phyloP scores from a whole-genome alignment of 176 grass and related monocot genomes.

The Eragrostis nindensis region DNA sequence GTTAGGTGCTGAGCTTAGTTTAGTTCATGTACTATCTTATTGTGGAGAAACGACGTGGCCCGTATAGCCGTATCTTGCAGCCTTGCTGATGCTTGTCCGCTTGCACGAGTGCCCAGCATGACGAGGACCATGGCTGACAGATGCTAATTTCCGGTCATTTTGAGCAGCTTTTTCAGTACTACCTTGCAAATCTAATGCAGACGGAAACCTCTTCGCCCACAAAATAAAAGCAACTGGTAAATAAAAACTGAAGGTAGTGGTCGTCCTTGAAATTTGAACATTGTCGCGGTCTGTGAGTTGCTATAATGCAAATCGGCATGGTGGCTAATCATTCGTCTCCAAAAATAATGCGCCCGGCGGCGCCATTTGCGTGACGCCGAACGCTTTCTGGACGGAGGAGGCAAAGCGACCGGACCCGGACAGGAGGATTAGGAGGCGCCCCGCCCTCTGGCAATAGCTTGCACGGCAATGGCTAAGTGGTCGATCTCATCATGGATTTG shows the following conservation, averaged over 20 bases:
- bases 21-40: not conserved
- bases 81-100: conserved; percentile 3
- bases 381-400: not conserved
- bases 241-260: too few species aligned
- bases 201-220: too few species aligned
- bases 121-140: not conserved
- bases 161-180: too few species aligned
- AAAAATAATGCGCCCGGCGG: not conserved
- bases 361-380: not conserved
- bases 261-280: too few species aligned
- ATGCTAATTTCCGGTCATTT: not conserved
- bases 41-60: not conserved
- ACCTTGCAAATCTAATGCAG: too few species aligned
- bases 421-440: not conserved
- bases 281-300: too few species aligned
- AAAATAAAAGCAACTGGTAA: too few species aligned
- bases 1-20: conserved; percentile 8
- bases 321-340: not conserved
- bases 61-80: not conserved
- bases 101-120: conserved; percentile 4
- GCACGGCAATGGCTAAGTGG: not conserved
- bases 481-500: not conserved
- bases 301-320: not conserved
- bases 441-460: not conserved
- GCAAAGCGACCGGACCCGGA: not conserved